Evolutionary conservation across 495 filamentous ascomycete species (phyloP), one percentile per base, ranked within the genome.

Genomic region (Penicillium chermesinum): DNA sequence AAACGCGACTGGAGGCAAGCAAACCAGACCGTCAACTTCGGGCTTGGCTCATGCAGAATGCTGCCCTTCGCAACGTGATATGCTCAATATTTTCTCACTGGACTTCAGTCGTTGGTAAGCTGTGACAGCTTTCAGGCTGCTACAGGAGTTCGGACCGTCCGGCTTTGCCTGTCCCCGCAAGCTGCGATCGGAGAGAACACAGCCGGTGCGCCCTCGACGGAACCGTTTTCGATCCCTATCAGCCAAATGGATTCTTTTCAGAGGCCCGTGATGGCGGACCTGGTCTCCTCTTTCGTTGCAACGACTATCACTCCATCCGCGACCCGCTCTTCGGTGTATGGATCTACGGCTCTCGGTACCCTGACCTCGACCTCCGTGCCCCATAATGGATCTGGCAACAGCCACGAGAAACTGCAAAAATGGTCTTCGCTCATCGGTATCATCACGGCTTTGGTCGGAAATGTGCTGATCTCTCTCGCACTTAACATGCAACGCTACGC

Each of bases 341-440:
- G 48, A 16, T 50, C 63, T 32, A 55, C 50, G 30, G 34, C 49
- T 22, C 44, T 40, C 20, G 53, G 56, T 3, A 53, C 59, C 6
- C 47, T 53, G 4, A 55, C 50, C 10, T 44, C 53, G 7, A 48
- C 40, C 2, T 38, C 54, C 7, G 54, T 56, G 6, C 50, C 47
- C 3, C 20, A 48, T 44, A 30, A 49, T 48, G 50, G 52, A 36
- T 58, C 74, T 64, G 66, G 63, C 19, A 65, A 73, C 18, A 67
- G 62, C 21, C 65, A 66, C 25, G 65, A 66, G 18, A 65, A 79
- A 1, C 66, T 87, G 7, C 79, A 83, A 45, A 75, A 87, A 57
- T 96, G 91, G 90, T 93, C 88, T 9, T 91, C 88, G 1, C 69
- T 96, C 47, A 97, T 98, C 57, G 93, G 93, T 56, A 96, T 98